Base-by-base conservation (phyloP, 78 protist species). In the Dictyostelium capitatum region DNA sequence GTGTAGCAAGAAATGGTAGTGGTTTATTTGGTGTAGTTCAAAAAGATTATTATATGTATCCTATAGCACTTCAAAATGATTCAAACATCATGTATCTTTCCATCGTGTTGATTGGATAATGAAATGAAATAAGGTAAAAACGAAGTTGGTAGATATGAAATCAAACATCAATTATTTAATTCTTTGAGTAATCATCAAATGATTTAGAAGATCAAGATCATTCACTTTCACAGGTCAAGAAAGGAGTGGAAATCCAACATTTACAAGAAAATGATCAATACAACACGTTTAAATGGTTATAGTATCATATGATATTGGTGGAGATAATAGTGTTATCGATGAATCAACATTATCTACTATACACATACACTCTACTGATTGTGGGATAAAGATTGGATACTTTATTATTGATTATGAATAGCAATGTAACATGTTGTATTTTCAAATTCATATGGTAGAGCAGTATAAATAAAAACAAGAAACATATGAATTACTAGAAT, bases 21-120 rank as follows among this genome's bases (percentile, higher is more conserved):
- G n/a, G n/a, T n/a, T n/a, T n/a, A n/a, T 14, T 59, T 99, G 51
- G 95, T 12, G 51, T 90, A 56, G 95, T 99, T 20, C 98, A 97
- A 90, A 99, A n/a, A 99, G 92, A 98, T 99, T 65, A 83, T 99
- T 62, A 98, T 99, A 1, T 98, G n/a, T n/a, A 99, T 73, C 99
- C 99, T 0, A 99, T 99, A 1, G 99, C 98, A 9, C 56, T 97
- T 50, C 99, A 99, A 80, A 20, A 79, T 20, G 56, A 98, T n/a
- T 4, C 25, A 17, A 98, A 98, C 99, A 8, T n/a, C n/a, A n/a
- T n/a, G 98, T 98, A 14, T 99, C 99, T 19, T 89, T 3, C 19
- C 99, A 98, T 79, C 99, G n/a, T n/a, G n/a, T 99, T 0, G 99
- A 98, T 50, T 99, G 99, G 99, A 95, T 98, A 30, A 23, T 28